These are phyloP conservation scores for Rubia tinctorum DNA, from an alignment of 305 asterid genomes.

Conservation along the genomic window DNA sequence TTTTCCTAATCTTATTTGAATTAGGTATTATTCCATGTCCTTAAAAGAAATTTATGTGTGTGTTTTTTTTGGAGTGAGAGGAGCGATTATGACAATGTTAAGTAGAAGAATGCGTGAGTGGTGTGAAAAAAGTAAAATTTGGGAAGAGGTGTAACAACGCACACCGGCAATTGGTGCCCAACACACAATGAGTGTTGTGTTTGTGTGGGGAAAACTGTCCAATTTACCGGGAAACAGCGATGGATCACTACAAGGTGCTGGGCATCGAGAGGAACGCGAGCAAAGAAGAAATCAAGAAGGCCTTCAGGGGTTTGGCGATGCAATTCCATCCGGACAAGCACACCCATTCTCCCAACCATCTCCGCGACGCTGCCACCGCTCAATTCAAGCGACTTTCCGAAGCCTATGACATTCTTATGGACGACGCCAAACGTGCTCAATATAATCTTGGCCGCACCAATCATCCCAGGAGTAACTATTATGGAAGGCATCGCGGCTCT, in stretches of 20 bases:
- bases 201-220: not conserved
- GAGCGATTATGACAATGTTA: no score
- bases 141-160: not conserved
- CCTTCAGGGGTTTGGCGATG: constrained; percentile 75
- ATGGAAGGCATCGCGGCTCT: not conserved
- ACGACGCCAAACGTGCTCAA: constrained; percentile 74
- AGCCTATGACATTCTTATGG: constrained; percentile 75
- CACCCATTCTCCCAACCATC: constrained; percentile 54
- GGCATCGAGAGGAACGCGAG: constrained; percentile 60
- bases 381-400: constrained; percentile 81
- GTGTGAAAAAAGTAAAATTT: not conserved
- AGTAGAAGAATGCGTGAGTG: not conserved
- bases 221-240: constrained; percentile 12
- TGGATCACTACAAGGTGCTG: constrained; percentile 78
- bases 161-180: not conserved
- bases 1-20: no score
- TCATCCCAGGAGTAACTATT: not conserved
- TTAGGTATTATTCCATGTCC: no score
- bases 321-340: constrained; percentile 95
- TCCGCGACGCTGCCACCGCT: constrained; percentile 47
- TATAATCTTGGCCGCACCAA: constrained; percentile 44
- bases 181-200: not conserved
- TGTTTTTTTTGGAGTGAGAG: no score
- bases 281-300: constrained; percentile 88
- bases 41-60: no score